These are phyloP conservation scores for Carallia pectinifolia DNA, from an alignment of 345 rosid species.

Conservation along the genomic window DNA sequence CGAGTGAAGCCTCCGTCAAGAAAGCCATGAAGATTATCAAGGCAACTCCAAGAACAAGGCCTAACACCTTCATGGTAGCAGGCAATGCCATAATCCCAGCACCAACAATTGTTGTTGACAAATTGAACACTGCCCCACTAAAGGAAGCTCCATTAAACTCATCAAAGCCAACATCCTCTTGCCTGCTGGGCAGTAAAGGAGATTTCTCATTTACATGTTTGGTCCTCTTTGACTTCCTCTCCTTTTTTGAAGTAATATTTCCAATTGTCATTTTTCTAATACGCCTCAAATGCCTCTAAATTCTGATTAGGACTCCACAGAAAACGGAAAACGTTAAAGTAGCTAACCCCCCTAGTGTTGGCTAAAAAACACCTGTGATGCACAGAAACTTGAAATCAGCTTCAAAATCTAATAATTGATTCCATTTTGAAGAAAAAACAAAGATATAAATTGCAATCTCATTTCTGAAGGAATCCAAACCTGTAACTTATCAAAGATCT, in stretches of 20 bases:
- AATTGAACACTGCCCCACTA: constrained; percentile 82
- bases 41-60: constrained; percentile 62
- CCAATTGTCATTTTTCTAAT: constrained; percentile 51
- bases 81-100: constrained; percentile 99
- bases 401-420: constrained; percentile 3
- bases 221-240: constrained; percentile 42
- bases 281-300: constrained; percentile 9
- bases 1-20: constrained; percentile 72
- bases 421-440: constrained; percentile 4
- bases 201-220: constrained; percentile 44
- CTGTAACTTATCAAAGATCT: not conserved
- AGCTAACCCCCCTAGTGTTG: not conserved
- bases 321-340: constrained; percentile 6
- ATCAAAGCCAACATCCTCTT: constrained; percentile 44
- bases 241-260: constrained; percentile 42
- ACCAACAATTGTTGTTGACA: constrained; percentile 82
- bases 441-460: not conserved
- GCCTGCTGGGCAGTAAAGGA: constrained; percentile 53
- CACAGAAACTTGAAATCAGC: not conserved
- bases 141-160: constrained; percentile 91
- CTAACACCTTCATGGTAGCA: constrained; percentile 86
- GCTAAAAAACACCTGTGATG: not conserved
- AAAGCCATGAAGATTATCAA: constrained; percentile 78
- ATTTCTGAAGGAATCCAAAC: not conserved
- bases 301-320: constrained; percentile 1